phyloP scores from a whole-genome alignment of 1,284 basidiomycete species.

The Farysia itapuensis region DNA sequence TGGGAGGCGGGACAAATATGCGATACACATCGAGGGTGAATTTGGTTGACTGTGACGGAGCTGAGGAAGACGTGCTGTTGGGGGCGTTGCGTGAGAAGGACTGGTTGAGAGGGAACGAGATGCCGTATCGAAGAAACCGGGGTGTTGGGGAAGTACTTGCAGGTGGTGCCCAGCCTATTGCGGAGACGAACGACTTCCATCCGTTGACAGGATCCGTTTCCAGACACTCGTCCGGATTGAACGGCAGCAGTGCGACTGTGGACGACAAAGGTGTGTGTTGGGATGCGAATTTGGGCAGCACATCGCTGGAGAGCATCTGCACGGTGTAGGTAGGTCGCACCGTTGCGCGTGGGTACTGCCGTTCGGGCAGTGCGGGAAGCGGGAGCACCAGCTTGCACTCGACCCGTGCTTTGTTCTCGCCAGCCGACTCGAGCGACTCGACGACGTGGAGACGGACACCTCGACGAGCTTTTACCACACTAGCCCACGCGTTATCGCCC shows the following conservation, averaged over 20 bases:
- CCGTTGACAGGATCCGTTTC: conserved; percentile 16
- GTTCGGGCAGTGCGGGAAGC: conserved; percentile 17
- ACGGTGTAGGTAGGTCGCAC: conserved; percentile 21
- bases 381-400: conserved; percentile 16
- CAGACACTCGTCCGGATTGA: conserved; percentile 8
- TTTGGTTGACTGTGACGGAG: conserved; percentile 12
- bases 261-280: not conserved
- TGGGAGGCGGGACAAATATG: conserved; percentile 31
- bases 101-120: conserved; percentile 12
- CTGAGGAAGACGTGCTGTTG: conserved; percentile 3
- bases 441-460: conserved; percentile 18
- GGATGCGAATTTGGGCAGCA: not conserved
- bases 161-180: conserved; percentile 31
- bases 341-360: conserved; percentile 26
- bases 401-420: not conserved
- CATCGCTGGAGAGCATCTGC: conserved; percentile 10
- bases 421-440: conserved; percentile 1
- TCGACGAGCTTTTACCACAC: conserved; percentile 18
- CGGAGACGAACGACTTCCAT: conserved; percentile 26
- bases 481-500: conserved; percentile 37
- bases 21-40: conserved; percentile 21
- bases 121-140: conserved; percentile 22
- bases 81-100: conserved; percentile 4
- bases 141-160: no score
- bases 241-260: conserved; percentile 3